These are phyloP conservation scores for Nicotiana knightiana DNA, from an alignment of 257 asterid species.

Conservation along the genomic window DNA sequence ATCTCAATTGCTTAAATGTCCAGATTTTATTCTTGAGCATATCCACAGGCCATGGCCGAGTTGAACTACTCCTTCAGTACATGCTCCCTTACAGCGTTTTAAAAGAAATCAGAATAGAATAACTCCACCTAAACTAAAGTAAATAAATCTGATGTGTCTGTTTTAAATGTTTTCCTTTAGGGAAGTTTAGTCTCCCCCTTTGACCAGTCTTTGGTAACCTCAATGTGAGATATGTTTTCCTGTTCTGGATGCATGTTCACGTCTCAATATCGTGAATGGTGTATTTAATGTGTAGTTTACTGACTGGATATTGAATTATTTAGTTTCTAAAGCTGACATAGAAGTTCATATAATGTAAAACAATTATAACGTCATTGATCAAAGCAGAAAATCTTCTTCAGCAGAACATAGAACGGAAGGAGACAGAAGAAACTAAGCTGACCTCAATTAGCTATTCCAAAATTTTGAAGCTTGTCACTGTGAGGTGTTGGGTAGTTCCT, in stretches of 20 bases:
- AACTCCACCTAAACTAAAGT: background rate
- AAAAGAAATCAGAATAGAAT: too few species aligned
- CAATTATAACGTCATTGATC: background rate
- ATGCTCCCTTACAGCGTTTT: background rate
- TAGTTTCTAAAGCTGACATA: background rate
- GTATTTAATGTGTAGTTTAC: background rate
- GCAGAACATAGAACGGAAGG: slow-evolving; percentile 6
- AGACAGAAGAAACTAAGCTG: slow-evolving; percentile 27
- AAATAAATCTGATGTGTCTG: too few species aligned
- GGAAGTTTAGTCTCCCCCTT: too few species aligned
- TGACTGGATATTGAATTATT: background rate
- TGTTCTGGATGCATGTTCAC: background rate
- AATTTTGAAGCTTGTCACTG: slow-evolving; percentile 73
- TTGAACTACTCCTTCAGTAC: too few species aligned
- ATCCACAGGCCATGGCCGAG: background rate
- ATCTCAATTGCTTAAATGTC: background rate
- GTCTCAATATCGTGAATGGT: background rate
- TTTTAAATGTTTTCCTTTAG: too few species aligned
- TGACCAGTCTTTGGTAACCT: background rate
- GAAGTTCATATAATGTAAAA: background rate
- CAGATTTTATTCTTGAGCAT: background rate
- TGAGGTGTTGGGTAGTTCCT: slow-evolving; percentile 89
- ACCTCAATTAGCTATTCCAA: slow-evolving; percentile 44
- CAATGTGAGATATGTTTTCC: background rate
- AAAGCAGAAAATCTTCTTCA: background rate